A percentile compares a stretch with the other conserved stretches of the same genome.
Evolutionary conservation across 2,329 filamentous ascomycete genomes (phyloP).

Genomic region (Claviceps pazoutovae): DNA sequence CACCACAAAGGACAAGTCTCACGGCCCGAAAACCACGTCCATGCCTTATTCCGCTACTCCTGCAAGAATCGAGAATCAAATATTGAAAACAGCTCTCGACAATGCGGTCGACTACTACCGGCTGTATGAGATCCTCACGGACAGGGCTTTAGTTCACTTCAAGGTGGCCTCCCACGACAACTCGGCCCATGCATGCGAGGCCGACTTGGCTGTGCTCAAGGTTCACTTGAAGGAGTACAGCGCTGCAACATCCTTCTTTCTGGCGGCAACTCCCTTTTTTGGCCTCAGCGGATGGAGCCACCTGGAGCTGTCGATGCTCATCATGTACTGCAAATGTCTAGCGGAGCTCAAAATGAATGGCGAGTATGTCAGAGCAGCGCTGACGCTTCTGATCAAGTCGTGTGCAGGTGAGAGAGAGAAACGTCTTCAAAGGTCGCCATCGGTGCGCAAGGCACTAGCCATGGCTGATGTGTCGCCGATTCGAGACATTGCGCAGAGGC

Average conservation of each 20-base stretch:
- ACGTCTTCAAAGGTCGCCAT: constrained; percentile 21
- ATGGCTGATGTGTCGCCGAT: constrained; percentile 24
- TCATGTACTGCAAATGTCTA: constrained; percentile 74
- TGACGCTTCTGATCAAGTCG: constrained; percentile 60
- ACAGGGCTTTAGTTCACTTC: constrained; percentile 71
- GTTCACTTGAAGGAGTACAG: constrained; percentile 61
- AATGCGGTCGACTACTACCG: constrained; percentile 50
- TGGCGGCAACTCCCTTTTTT: constrained; percentile 65
- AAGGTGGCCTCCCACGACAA: constrained; percentile 65
- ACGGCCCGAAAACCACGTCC: not conserved
- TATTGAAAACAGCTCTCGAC: constrained; percentile 47
- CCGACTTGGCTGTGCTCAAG: constrained; percentile 76
- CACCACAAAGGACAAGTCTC: constrained; percentile 5
- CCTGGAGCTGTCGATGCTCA: constrained; percentile 69
- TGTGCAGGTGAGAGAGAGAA: constrained; percentile 40
- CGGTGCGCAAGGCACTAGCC: constrained; percentile 4
- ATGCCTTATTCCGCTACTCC: constrained; percentile 9
- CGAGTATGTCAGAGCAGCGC: constrained; percentile 62
- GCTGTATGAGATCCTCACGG: constrained; percentile 64
- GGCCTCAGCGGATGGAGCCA: constrained; percentile 64
- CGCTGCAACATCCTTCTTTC: constrained; percentile 64
- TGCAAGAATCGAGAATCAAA: constrained; percentile 27
- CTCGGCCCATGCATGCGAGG: constrained; percentile 62
- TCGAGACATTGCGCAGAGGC: constrained; percentile 32
- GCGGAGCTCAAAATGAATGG: constrained; percentile 61